phyloP scores from a whole-genome alignment of 2,329 filamentous ascomycete species.

The Pseudomassariella vexata region DNA sequence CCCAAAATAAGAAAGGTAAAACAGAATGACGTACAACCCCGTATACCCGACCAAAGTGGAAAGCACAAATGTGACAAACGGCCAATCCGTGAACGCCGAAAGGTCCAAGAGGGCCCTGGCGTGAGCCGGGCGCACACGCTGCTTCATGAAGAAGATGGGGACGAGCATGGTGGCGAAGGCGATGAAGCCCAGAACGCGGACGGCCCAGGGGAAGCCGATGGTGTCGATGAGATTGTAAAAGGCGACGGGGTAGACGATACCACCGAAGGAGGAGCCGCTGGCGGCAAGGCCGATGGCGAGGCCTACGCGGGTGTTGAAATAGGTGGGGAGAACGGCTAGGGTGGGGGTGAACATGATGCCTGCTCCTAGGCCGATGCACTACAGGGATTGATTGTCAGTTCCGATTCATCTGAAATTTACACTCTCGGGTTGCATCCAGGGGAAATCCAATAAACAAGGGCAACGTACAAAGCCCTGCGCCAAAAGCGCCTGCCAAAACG shows the following conservation, averaged over 20 bases:
- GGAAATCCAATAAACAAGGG: too few species aligned
- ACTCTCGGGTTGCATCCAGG: too few species aligned
- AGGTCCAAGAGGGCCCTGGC: constrained; percentile 32
- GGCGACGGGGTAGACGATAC: constrained; percentile 3
- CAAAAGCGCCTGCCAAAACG: constrained; percentile 29
- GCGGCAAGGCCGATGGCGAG: constrained; percentile 16
- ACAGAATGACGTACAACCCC: constrained; percentile 37
- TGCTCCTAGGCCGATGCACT: constrained; percentile 30
- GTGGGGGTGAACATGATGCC: constrained; percentile 29
- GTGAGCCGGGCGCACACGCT: constrained; percentile 29
- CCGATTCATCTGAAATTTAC: too few species aligned
- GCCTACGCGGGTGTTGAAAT: constrained; percentile 16
- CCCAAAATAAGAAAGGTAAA: constrained; percentile 31
- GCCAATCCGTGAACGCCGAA: constrained; percentile 31
- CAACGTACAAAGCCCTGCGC: constrained; percentile 30
- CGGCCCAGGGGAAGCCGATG: constrained; percentile 10
- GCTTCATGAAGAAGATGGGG: constrained; percentile 27
- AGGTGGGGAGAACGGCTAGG: constrained; percentile 17
- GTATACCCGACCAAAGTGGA: constrained; percentile 27
- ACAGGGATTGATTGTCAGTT: too few species aligned
- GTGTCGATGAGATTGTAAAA: constrained; percentile 7
- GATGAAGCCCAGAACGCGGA: constrained; percentile 6
- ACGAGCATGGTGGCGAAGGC: constrained; percentile 12
- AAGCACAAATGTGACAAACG: constrained; percentile 28
- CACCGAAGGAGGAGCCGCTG: constrained; percentile 14